These are phyloP conservation scores for Termitomyces sp. DNA, from an alignment of 768 basidiomycete genomes.

Conservation along the genomic window DNA sequence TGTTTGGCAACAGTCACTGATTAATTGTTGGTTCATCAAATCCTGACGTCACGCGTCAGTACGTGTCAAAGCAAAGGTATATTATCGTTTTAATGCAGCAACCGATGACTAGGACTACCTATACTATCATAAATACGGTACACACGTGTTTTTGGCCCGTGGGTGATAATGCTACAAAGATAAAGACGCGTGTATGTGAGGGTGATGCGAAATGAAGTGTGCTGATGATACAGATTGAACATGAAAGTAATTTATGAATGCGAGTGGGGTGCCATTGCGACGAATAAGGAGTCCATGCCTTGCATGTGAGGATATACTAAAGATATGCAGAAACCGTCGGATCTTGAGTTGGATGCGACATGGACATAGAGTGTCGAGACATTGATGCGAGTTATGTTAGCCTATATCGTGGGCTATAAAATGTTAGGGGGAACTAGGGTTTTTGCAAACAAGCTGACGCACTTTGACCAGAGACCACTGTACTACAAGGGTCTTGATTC, in stretches of 20 bases:
- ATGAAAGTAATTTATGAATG: background rate
- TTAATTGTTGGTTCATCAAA: too few relatives aligned
- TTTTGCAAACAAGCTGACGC: slow-evolving; percentile 4
- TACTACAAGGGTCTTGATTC: slow-evolving; percentile 62
- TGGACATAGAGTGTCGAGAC: background rate
- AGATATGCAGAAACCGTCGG: background rate
- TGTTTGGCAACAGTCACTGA: too few relatives aligned
- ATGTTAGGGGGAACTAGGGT: background rate
- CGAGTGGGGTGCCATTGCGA: background rate
- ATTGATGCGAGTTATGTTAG: background rate
- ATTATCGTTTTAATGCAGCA: background rate
- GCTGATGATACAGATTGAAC: slow-evolving; percentile 1
- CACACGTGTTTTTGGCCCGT: background rate
- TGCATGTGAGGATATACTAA: background rate
- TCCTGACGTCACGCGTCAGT: slow-evolving; percentile 9
- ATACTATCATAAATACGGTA: background rate
- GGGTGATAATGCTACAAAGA: slow-evolving; percentile 1
- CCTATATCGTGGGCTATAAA: slow-evolving; percentile 36
- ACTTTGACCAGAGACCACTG: slow-evolving; percentile 85
- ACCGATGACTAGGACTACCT: background rate
- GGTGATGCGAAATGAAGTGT: background rate
- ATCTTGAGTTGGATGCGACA: too few relatives aligned
- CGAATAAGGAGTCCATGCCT: background rate
- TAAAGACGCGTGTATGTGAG: slow-evolving; percentile 2
- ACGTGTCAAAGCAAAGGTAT: background rate